A percentile compares a stretch with the other conserved stretches of the same genome.
phyloP scores from a whole-genome alignment of 495 filamentous ascomycete species.

The Lineolata rhizophorae region DNA sequence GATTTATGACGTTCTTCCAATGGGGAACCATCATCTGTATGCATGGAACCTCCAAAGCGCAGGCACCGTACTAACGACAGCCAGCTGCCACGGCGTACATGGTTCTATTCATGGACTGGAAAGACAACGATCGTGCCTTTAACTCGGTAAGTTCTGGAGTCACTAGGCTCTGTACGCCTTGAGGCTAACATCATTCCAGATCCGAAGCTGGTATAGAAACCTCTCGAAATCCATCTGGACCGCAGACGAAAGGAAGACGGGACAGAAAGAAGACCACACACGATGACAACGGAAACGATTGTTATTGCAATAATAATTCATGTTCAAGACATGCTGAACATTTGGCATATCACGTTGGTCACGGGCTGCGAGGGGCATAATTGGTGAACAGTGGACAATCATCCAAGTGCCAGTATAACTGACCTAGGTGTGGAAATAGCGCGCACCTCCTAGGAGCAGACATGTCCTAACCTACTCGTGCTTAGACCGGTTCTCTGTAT shows the following conservation, averaged over 20 bases:
- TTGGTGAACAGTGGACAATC: background rate
- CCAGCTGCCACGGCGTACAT: conserved; percentile 49
- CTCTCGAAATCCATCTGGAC: conserved; percentile 2
- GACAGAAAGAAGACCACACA: background rate
- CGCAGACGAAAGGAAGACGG: background rate
- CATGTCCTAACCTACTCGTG: too few relatives aligned
- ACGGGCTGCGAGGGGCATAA: background rate
- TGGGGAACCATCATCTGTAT: conserved; percentile 41
- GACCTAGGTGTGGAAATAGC: too few relatives aligned
- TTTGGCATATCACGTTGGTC: too few relatives aligned
- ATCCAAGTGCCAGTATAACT: too few relatives aligned
- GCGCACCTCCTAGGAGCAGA: too few relatives aligned
- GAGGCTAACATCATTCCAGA: conserved; percentile 1
- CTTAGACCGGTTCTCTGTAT: too few relatives aligned
- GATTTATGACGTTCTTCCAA: conserved; percentile 46
- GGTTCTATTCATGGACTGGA: conserved; percentile 57
- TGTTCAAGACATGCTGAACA: too few relatives aligned
- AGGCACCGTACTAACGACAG: background rate
- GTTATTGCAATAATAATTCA: too few relatives aligned
- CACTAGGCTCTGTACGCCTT: too few relatives aligned
- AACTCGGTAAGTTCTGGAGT: conserved; percentile 33
- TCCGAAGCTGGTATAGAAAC: conserved; percentile 3
- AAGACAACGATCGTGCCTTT: conserved; percentile 33
- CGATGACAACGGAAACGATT: too few relatives aligned
- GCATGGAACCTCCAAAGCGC: conserved; percentile 10